Percentiles rank a stretch among this genome's conserved stretches.
Conservation (phyloP, 1,284 basidiomycete species). For the Rhodotorula sp. region DNA sequence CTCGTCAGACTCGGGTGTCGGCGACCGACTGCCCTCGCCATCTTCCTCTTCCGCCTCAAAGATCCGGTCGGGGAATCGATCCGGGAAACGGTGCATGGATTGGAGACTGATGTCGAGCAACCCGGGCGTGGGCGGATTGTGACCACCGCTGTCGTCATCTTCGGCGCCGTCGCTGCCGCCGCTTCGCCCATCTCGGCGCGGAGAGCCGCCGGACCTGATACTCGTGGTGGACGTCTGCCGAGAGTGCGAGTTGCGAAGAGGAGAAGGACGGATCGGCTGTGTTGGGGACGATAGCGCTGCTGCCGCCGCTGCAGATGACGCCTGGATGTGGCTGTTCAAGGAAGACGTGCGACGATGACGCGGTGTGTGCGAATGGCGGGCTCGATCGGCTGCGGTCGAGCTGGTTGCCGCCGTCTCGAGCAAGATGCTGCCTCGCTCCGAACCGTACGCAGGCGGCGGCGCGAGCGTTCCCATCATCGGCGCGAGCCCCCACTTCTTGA, state of each 20-base stretch:
- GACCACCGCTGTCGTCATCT: constrained; percentile 37
- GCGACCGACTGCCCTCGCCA: not conserved
- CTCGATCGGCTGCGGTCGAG: not conserved
- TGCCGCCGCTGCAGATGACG: not conserved
- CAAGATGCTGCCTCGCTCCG: constrained; percentile 87
- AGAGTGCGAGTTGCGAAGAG: constrained; percentile 32
- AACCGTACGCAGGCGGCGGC: constrained; percentile 91
- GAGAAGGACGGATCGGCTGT: constrained; percentile 38
- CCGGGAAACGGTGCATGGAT: constrained; percentile 41
- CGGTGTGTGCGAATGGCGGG: not conserved
- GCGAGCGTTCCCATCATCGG: constrained; percentile 92
- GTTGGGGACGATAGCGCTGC: constrained; percentile 15
- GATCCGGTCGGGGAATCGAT: constrained; percentile 11
- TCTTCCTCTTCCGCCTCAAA: constrained; percentile 22
- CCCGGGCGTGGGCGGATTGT: constrained; percentile 59
- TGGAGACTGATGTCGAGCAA: constrained; percentile 57
- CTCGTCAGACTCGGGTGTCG: not conserved
- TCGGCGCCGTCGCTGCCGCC: constrained; percentile 7
- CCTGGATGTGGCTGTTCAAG: not conserved
- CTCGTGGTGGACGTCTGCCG: constrained; percentile 2
- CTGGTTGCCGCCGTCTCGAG: constrained; percentile 57
- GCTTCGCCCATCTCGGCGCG: constrained; percentile 4
- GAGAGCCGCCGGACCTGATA: not conserved
- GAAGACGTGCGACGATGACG: not conserved
- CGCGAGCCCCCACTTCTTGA: constrained; percentile 96